Base-by-base conservation (phyloP, 768 basidiomycete genomes). In the Mycena albidolilacea region DNA sequence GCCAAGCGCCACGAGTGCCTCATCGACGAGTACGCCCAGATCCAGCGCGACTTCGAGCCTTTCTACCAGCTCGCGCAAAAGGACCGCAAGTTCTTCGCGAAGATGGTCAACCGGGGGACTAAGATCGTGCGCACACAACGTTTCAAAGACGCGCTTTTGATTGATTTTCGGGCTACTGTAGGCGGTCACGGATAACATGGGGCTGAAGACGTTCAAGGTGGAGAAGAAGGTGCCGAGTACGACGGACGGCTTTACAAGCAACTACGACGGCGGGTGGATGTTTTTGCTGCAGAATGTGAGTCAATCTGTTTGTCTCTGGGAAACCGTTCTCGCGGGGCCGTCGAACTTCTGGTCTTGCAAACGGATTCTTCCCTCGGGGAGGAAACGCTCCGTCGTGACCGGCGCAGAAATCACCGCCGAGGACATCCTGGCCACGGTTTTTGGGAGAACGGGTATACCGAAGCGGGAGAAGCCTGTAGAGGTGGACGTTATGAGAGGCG, bases 161-260 rank as follows among this genome's bases (percentile, higher is more conserved):
- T 21, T 54, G 43, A 15, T 21, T 15, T 15, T 39, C 6, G 23
- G 50, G 15, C 17, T 14, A 19, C 17, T 37, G 0, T 38, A 71
- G 74, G 64, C 67, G n/a, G 39, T 60, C 7, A 44, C 14, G 35
- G 58, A 64, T 17, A 38, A 71, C 52, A 30, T 69, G 55, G 74
- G 74, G 11, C 50, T 75, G 23, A 69, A 61, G 60, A 70, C 67
- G 17, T 57, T 75, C 58, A n/a, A 46, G 43, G 67, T 75, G 50
- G 39, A 62, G 60, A 15, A 12, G 11, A 55, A 62, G 35, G 17
- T 38, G 52, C 44, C 41, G 11, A 11, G 3, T 7, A 57, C 48
- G 59, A 65, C 64, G 37, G 71, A 72, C 59, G 44, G 43, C 37
- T 39, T 64, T 43, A 17, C n/a, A 11, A 70, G 67, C 54, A 58